Evolutionary conservation across 1,284 basidiomycete species (phyloP), one percentile per base, ranked within the genome.

Genomic region (Ganoderma lingzhi): DNA sequence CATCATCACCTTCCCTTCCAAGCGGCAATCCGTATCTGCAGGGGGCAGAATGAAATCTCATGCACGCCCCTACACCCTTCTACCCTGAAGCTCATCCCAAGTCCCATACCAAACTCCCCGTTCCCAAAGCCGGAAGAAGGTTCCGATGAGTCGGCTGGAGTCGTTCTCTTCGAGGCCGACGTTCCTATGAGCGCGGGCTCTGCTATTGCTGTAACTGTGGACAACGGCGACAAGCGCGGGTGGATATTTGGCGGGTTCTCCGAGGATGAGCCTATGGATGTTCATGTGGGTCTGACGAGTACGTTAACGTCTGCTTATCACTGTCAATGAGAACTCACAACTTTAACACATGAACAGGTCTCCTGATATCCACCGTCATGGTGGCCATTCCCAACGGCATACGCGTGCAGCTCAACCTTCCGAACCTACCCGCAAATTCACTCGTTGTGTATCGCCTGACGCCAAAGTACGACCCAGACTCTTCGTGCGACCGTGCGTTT

Each of bases 81-180:
- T 10, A 80, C 80, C 2, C 80, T 92, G 42, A 88, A 85, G 75
- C 83, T 92, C 12, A 81, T 94, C 2, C 93, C 93, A 1, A 85
- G 85, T 72, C 89, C 90, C 30, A 74, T 82, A 8, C 80, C 82
- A 10, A 86, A 83, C 2, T 79, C 78, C 51, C 78, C 81, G 10
- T 94, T 93, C 73, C 93, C 92, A 4, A 80, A 86, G 0, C 89
- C 91, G 9, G 79, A 85, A 23, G 89, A 91, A 78, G 93, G 93
- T 0, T 78, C 86, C 0, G 90, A 93, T 67, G 92, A 94, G 77
- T 90, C 90, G 14, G 92, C 93, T 66, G 92, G 91, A 0, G 82
- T 91, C 0, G 89, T 90, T 3, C 79, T 89, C 23, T 92, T 87
- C 73, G 88, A 90, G 75, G 86, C 84, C 2, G 80, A 84, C 53